Evolutionary conservation across 768 basidiomycete species (phyloP), one percentile per base, ranked within the genome.

Genomic region (Trametes cinnabarina): DNA sequence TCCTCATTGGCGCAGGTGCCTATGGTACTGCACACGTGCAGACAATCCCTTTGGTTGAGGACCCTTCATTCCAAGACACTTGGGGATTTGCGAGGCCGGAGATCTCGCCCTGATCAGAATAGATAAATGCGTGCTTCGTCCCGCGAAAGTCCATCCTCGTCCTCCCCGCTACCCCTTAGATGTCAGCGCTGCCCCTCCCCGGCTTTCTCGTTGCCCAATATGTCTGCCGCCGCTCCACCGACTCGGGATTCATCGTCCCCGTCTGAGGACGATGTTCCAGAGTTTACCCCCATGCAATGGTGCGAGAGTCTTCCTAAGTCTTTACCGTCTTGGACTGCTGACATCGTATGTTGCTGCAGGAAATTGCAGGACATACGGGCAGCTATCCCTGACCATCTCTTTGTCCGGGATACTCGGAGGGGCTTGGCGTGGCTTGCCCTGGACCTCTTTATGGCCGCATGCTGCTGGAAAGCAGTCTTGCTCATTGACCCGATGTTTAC

Each of bases 341-440:
- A 19, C 12, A 12, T 22, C 5, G 25, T 26, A 19, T 32, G 9
- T 23, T n/a, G n/a, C n/a, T n/a, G n/a, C n/a, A 70, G 71, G 69
- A 81, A 82, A 14, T 60, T 85, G 23, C 62, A 75, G 7, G 77
- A 84, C 51, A 69, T 86, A 12, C 82, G 78, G 46, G 75, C 79
- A 0, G 77, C 76, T 1, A 74, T 86, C 8, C 84, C 84, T 1
- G 77, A 78, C 37, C 77, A 77, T 52, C 73, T 85, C 20, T 78
- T 78, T 64, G 63, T 80, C 58, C 82, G 80, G 62, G 74, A 75
- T 44, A 84, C 83, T 7, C 44, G 71, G 44, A 77, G 76, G 55
- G 82, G 77, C 2, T 64, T 82, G 20, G 66, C 68, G 34, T 84
- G 82, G 61, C 74, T 79, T 25, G 55, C 67, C 7, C 73, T 83